Percentiles rank a stretch among this genome's conserved stretches.
Evolutionary conservation across 192 early-diverging fungal species (phyloP).

Genomic region (Podila clonocystis): DNA sequence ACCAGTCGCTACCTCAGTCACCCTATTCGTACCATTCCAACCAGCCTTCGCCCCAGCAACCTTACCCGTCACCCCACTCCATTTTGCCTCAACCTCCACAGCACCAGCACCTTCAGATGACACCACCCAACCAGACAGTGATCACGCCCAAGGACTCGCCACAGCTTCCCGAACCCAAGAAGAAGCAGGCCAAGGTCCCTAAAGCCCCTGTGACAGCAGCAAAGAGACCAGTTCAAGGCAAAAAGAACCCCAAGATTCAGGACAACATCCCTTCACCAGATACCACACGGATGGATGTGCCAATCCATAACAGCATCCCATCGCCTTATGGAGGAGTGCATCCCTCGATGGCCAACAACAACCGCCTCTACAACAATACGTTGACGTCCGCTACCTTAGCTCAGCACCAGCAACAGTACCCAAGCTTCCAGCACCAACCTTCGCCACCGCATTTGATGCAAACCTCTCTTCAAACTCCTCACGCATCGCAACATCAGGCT

Average conservation of each 20-base stretch:
- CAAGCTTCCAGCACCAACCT: conserved; percentile 47
- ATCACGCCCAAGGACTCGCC: conserved; percentile 48
- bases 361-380: conserved; percentile 35
- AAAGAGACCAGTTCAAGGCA: conserved; percentile 33
- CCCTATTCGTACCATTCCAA: conserved; percentile 43
- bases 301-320: conserved; percentile 17
- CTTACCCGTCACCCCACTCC: conserved; percentile 46
- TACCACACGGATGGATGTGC: conserved; percentile 12
- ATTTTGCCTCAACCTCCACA: conserved; percentile 34
- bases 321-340: conserved; percentile 32
- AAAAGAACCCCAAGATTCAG: conserved; percentile 24
- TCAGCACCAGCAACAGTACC: conserved; percentile 50
- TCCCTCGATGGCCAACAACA: conserved; percentile 25
- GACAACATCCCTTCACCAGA: conserved; percentile 42
- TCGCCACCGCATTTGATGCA: conserved; percentile 32
- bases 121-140: conserved; percentile 38
- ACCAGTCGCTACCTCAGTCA: conserved; percentile 34
- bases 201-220: conserved; percentile 23
- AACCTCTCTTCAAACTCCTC: conserved; percentile 27
- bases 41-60: conserved; percentile 47
- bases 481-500: conserved; percentile 10
- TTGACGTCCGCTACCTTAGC: conserved; percentile 32
- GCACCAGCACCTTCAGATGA: conserved; percentile 40
- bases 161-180: conserved; percentile 41
- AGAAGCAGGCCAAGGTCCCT: conserved; percentile 34